phyloP scores from a whole-genome alignment of 495 filamentous ascomycete genomes.

The Penicillium soppii region DNA sequence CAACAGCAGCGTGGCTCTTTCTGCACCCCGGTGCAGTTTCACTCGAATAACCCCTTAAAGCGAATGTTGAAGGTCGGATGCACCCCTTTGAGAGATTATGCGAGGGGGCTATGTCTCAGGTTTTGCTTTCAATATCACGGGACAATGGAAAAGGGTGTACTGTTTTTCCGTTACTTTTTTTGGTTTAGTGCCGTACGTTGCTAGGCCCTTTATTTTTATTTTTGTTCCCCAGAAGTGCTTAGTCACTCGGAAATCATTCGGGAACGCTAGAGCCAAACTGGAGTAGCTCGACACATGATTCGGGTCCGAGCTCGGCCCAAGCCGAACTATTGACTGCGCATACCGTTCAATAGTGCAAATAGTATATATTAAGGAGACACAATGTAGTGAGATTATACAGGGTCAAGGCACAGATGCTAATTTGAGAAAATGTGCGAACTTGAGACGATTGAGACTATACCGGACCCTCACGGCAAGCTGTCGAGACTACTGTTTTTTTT shows the following conservation, averaged over 20 bases:
- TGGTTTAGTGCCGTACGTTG: slow-evolving; percentile 10
- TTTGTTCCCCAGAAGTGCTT: slow-evolving; percentile 2
- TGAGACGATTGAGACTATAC: neutral
- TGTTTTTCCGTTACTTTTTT: slow-evolving; percentile 15
- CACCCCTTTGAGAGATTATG: neutral
- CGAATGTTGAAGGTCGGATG: neutral
- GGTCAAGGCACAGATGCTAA: neutral
- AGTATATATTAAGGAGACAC: neutral
- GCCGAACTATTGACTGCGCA: slow-evolving; percentile 3
- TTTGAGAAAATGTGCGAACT: too few relatives aligned
- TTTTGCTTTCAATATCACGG: slow-evolving; percentile 14
- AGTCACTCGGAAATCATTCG: slow-evolving; percentile 9
- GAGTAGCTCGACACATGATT: slow-evolving; percentile 3
- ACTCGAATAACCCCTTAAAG: neutral
- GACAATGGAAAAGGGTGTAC: slow-evolving; percentile 8
- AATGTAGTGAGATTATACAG: neutral
- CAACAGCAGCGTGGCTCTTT: slow-evolving; percentile 1
- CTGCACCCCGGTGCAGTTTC: slow-evolving; percentile 4
- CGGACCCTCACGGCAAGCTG: neutral
- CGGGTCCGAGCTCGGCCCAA: neutral
- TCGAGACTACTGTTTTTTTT: neutral
- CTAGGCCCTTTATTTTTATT: neutral
- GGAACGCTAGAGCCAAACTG: neutral
- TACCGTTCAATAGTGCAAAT: neutral
- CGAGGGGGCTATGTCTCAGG: slow-evolving; percentile 17